phyloP scores from a whole-genome alignment of 805 yeast species.

The Saturnispora sanitii region DNA sequence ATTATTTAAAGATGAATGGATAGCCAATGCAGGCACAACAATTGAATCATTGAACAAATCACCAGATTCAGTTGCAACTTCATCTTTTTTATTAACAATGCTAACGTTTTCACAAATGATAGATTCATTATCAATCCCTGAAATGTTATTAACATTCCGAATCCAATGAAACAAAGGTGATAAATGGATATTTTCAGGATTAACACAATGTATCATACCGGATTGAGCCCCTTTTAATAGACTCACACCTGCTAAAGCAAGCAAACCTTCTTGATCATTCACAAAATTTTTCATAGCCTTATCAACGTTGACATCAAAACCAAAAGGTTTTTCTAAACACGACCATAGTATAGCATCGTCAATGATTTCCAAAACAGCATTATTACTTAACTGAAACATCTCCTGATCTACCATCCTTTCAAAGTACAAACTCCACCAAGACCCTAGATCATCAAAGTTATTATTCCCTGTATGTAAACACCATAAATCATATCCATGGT shows the following conservation, averaged over 20 bases:
- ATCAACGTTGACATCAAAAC: slow-evolving; percentile 23
- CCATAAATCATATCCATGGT: slow-evolving; percentile 27
- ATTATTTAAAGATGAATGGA: slow-evolving; percentile 12
- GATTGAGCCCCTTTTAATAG: no score
- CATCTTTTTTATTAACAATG: neutral
- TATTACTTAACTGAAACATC: no score
- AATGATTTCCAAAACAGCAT: slow-evolving; percentile 27
- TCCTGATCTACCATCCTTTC: no score
- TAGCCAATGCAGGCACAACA: slow-evolving; percentile 18
- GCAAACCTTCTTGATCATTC: slow-evolving; percentile 8
- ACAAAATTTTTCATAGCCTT: slow-evolving; percentile 14
- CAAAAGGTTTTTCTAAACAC: slow-evolving; percentile 22
- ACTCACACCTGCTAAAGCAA: slow-evolving; percentile 20
- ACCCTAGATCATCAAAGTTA: neutral
- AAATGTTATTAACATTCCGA: no score
- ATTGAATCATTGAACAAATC: slow-evolving; percentile 20
- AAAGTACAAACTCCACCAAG: no score
- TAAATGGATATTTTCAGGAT: no score
- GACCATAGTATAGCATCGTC: slow-evolving; percentile 25
- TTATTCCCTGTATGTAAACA: slow-evolving; percentile 16
- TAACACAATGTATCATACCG: no score
- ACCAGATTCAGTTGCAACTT: neutral
- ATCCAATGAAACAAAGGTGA: no score
- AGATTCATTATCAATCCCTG: no score
- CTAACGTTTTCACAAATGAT: no score